phyloP scores from a whole-genome alignment of 2,329 filamentous ascomycete species.

The Fusarium anthophilum region DNA sequence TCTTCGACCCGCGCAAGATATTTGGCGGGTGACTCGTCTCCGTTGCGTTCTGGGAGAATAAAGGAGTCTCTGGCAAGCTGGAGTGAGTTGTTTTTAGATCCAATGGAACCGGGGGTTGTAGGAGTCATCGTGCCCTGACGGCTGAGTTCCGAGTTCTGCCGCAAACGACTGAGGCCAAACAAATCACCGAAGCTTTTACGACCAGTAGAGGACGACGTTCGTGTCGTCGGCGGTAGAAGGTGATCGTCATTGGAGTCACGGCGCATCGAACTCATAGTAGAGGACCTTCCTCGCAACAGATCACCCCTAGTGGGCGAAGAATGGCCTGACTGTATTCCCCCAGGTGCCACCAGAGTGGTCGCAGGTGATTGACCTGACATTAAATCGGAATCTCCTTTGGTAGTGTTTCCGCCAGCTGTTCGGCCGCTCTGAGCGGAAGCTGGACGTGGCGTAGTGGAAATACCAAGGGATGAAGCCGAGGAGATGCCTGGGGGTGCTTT shows the following conservation, averaged over 20 bases:
- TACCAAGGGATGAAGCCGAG: conserved; percentile 55
- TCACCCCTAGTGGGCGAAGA: conserved; percentile 74
- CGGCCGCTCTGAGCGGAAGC: conserved; percentile 48
- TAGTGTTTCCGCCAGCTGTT: conserved; percentile 31
- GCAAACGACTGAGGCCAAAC: conserved; percentile 79
- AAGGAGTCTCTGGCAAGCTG: conserved; percentile 77
- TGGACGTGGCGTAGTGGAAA: conserved; percentile 47
- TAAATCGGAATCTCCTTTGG: conserved; percentile 27
- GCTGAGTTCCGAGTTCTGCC: conserved; percentile 81
- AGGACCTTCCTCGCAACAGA: conserved; percentile 79
- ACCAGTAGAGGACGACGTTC: conserved; percentile 88
- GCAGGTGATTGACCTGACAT: conserved; percentile 53
- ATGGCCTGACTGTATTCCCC: conserved; percentile 61
- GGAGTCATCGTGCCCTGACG: conserved; percentile 75
- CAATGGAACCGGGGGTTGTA: conserved; percentile 73
- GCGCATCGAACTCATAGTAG: conserved; percentile 85
- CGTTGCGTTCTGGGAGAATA: conserved; percentile 79
- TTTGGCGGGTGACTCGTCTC: conserved; percentile 89
- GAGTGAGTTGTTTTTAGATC: conserved; percentile 85
- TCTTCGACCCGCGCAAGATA: conserved; percentile 88
- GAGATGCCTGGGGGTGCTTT: conserved; percentile 51
- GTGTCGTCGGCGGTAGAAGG: conserved; percentile 71
- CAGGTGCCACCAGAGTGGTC: conserved; percentile 57
- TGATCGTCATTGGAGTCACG: conserved; percentile 77
- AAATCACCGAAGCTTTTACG: conserved; percentile 93